Evolutionary conservation across 2,329 filamentous ascomycete genomes (phyloP).

Genomic region (Raffaelea ambrosiae): DNA sequence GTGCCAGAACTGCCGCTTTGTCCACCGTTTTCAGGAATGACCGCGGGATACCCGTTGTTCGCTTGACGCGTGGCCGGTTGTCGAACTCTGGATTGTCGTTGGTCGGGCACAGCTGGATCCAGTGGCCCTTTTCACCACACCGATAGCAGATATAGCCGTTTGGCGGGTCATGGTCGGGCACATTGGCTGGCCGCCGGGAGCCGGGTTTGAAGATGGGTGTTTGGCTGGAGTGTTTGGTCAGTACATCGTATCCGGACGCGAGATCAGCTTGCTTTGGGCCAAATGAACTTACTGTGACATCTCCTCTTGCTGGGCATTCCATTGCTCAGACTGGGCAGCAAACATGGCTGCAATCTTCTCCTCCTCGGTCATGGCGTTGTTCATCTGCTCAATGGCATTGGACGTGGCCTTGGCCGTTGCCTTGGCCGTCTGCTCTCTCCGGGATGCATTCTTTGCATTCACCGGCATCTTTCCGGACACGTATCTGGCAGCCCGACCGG

Average conservation of each 20-base stretch:
- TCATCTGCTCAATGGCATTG: conserved; percentile 57
- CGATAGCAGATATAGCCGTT: conserved; percentile 94
- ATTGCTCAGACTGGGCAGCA: conserved; percentile 79
- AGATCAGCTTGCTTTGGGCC: too few species aligned
- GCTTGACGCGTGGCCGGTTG: conserved; percentile 84
- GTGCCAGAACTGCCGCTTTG: conserved; percentile 68
- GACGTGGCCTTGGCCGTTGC: conserved; percentile 45
- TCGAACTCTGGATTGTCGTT: conserved; percentile 97
- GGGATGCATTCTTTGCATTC: conserved; percentile 71
- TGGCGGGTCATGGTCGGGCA: conserved; percentile 88
- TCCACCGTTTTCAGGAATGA: conserved; percentile 95
- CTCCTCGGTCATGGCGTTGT: conserved; percentile 79
- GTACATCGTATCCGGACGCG: too few species aligned
- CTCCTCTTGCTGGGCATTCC: conserved; percentile 87
- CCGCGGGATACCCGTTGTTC: conserved; percentile 91
- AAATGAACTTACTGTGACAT: conserved; percentile 71
- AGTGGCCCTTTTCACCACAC: conserved; percentile 96
- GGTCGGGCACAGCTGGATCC: conserved; percentile 97
- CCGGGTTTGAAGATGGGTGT: conserved; percentile 53
- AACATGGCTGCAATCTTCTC: conserved; percentile 92
- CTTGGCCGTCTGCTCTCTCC: conserved; percentile 55
- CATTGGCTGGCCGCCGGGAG: conserved; percentile 60
- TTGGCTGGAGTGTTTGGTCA: conserved; percentile 41
- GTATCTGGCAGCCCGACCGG: conserved; percentile 87
- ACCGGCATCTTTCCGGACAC: conserved; percentile 93